Conservation (phyloP, 179 eudicot genomes). For the Dionaea muscipula region DNA sequence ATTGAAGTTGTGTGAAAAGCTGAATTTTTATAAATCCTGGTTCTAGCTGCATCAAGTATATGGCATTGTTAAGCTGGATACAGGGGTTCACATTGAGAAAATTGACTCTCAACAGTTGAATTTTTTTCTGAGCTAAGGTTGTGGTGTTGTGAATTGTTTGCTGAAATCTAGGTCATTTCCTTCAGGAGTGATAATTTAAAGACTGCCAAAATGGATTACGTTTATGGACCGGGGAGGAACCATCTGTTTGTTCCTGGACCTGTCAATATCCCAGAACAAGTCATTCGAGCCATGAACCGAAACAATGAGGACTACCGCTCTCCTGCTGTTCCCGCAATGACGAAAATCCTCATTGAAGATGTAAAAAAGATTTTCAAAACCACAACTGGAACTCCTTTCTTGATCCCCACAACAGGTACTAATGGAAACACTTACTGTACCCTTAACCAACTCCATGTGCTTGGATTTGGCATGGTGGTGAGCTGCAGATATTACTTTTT, state of each 20-base stretch:
- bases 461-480: too few species aligned
- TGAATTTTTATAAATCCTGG: too few species aligned
- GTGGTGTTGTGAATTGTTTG: too few species aligned
- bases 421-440: not conserved
- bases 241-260: conserved; percentile 95
- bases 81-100: too few species aligned
- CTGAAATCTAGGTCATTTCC: too few species aligned
- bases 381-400: conserved; percentile 80
- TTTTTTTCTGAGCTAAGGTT: too few species aligned
- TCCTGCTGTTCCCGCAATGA: conserved; percentile 86
- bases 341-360: conserved; percentile 71
- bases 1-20: too few species aligned
- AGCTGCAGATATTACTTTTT: too few species aligned
- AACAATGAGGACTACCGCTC: conserved; percentile 98
- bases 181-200: conserved; percentile 3
- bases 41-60: too few species aligned
- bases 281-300: conserved; percentile 88
- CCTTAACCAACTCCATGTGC: not conserved
- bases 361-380: conserved; percentile 97
- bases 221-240: conserved; percentile 71
- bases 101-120: too few species aligned
- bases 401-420: conserved; percentile 91
- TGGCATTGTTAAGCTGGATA: too few species aligned
- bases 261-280: conserved; percentile 83
- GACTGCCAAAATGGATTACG: conserved; percentile 54